Percentiles rank a stretch among this genome's conserved stretches.
phyloP scores from a whole-genome alignment of 1,284 basidiomycete species.

The Trametes pubescens region DNA sequence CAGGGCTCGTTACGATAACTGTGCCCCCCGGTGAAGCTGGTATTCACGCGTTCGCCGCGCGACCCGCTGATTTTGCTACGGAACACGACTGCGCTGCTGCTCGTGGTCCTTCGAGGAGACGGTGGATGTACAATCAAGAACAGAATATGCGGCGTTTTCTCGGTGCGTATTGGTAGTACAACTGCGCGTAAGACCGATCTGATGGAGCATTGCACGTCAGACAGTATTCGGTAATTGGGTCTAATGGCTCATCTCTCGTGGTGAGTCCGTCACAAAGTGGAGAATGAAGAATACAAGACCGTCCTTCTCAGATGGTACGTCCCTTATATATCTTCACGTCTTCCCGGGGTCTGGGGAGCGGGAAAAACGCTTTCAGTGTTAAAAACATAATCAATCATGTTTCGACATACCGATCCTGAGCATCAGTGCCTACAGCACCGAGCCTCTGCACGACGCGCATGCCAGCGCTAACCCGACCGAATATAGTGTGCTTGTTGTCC shows the following conservation, averaged over 20 bases:
- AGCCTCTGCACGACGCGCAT: constrained; percentile 88
- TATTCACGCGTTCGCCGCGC: constrained; percentile 20
- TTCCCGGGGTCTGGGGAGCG: constrained; percentile 69
- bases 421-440: constrained; percentile 81
- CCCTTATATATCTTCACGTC: constrained; percentile 85
- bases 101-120: background rate
- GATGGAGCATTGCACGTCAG: background rate
- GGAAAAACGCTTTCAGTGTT: constrained; percentile 22
- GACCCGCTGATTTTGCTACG: background rate
- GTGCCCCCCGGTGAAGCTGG: background rate
- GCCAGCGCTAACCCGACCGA: constrained; percentile 86
- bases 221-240: background rate
- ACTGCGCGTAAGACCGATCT: background rate
- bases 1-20: background rate
- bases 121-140: background rate
- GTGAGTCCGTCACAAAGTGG: background rate
- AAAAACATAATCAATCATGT: background rate
- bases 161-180: background rate
- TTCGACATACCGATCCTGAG: constrained; percentile 72
- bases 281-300: background rate
- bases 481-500: constrained; percentile 95
- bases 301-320: constrained; percentile 50
- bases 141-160: background rate
- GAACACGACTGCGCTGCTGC: background rate
- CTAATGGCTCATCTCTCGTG: background rate